These are phyloP conservation scores for Penicillium cataractarum DNA, from an alignment of 495 filamentous ascomycete species.

Conservation along the genomic window DNA sequence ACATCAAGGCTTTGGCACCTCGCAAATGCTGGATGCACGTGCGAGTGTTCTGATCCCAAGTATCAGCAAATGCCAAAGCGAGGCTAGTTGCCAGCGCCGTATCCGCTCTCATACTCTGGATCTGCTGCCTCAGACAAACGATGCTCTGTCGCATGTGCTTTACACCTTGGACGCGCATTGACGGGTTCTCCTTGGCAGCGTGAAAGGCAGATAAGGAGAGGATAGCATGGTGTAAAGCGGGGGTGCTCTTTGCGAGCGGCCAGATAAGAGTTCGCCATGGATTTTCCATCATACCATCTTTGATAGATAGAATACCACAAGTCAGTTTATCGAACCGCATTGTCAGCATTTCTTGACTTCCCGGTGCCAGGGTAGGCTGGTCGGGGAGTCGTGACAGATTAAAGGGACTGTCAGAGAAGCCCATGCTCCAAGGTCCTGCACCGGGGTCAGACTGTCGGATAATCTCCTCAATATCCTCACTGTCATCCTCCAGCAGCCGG, in stretches of 20 bases:
- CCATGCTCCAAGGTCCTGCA: constrained; percentile 41
- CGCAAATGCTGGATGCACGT: constrained; percentile 75
- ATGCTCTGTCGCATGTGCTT: constrained; percentile 74
- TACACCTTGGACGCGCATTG: constrained; percentile 66
- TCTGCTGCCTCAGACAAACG: constrained; percentile 57
- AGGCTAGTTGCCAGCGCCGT: constrained; percentile 75
- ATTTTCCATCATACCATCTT: constrained; percentile 73
- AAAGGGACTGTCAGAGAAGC: constrained; percentile 15
- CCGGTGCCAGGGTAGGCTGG: constrained; percentile 38
- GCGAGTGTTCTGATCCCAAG: constrained; percentile 76
- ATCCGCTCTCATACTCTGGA: constrained; percentile 64
- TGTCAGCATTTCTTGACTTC: constrained; percentile 66
- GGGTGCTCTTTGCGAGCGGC: constrained; percentile 68
- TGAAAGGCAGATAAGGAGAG: constrained; percentile 78
- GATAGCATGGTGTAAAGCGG: constrained; percentile 76
- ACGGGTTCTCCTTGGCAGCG: constrained; percentile 59
- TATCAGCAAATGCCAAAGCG: constrained; percentile 75
- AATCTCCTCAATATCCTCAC: constrained; percentile 65
- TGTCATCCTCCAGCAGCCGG: constrained; percentile 43
- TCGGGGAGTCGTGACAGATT: constrained; percentile 14
- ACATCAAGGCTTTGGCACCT: constrained; percentile 68
- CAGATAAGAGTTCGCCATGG: constrained; percentile 77
- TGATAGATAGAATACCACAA: constrained; percentile 75
- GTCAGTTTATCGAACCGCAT: constrained; percentile 71
- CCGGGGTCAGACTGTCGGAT: constrained; percentile 50